Evolutionary conservation across 805 yeast genomes (phyloP), one percentile per base, ranked within the genome.

Genomic region (Monosporozyma aquatica): DNA sequence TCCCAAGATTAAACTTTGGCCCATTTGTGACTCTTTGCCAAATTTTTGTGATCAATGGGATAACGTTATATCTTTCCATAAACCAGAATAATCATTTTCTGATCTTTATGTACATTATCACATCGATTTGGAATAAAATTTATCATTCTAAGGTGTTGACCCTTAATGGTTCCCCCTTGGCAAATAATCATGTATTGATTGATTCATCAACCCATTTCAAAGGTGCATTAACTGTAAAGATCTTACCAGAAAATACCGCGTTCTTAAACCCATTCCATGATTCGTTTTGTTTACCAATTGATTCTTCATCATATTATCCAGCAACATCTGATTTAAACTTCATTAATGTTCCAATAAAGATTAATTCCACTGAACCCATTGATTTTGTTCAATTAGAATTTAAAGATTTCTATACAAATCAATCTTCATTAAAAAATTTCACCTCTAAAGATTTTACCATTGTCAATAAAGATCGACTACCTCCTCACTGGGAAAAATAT

Each of bases 231-330:
- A 83, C 89, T 1, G 81, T 92, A 47, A 83, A 89, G 55, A 83
- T 84, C 47, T 67, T 92, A 27, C 97, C 98, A 0, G 97, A 90
- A 62, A 82, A 94, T 35, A 81, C 94, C 0, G 95, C 94, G 4
- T 69, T 71, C 53, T 65, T 92, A 52, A 87, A 89, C 49, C 96
- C 96, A 3, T 74, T 77, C 51, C 75, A 70, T 39, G 77, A 74
- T 23, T 69, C 75, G 4, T 74, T 72, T 46, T 92, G 98, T 64
- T 50, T 82, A 35, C 73, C 74, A 14, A 42, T 51, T 41, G 58
- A 65, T 40, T 44, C 59, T 15, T 46, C 51, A 17, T 45, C 51
- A 14, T 45, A 54, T 46, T 20, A 6, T 23, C 9, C 25, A 9
- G 6, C 25, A 6, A 6, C 15, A 9, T 32, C 38, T 7, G 54